Evolutionary conservation across 306 rosid species (phyloP), one percentile per base, ranked within the genome.

Genomic region (Pyrus bretschneideri): DNA sequence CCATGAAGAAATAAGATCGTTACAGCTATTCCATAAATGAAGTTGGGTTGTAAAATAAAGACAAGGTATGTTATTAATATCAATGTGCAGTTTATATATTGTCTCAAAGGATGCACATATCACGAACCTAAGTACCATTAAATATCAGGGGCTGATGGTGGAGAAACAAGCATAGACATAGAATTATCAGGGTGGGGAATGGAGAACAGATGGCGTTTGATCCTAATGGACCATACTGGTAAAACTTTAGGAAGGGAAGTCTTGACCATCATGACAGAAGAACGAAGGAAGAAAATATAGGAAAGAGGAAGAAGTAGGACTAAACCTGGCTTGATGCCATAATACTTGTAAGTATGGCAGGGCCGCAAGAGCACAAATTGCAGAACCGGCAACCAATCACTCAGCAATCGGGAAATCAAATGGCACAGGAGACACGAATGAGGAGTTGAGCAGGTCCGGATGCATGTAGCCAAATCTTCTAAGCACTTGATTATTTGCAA

Each of bases 401-500:
- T 73, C 40, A 59, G 9, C 42, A 4, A 72, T 74, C 4, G 85
- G 96, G 58, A 77, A 87, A 88, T 86, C 89, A 73, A 87, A 91
- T 7, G 96, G 89, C 31, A 87, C 7, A 1, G 92, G 42, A 2
- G 83, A 33, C 67, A 90, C 86, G 2, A 67, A 58, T 42, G 77
- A 3, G 3, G 83, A 62, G 75, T 89, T 84, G 35, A 45, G 78
- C 22, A 81, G 79, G 83, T 81, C 69, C 14, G 80, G 82, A 83
- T 86, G 96, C 55, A 86, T 6, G 76, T 55, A 91, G 19, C 96
- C 96, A 67, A 22, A 87, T 11, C 61, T 87, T 1, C 90, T 85
- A 27, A 91, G 75, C 42, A 93, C 91, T 51, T 93, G 94, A 85
- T 91, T 91, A 57, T 91, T 96, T 1, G 97, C 98, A 42, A 86